Evolutionary conservation across 306 rosid species (phyloP).

Genomic region (apple (Malus domestica)): DNA sequence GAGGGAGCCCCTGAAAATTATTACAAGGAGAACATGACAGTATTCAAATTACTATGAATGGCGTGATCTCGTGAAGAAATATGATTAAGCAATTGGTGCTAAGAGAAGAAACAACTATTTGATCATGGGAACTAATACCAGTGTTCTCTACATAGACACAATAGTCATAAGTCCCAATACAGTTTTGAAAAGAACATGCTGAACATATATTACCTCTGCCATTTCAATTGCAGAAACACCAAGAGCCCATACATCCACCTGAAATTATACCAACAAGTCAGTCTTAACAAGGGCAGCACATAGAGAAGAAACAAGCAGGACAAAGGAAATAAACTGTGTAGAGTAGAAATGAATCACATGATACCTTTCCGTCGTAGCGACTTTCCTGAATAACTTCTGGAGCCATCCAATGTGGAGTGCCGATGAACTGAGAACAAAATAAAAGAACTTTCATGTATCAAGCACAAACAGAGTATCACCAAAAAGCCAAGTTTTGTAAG

Average conservation of each 20-base stretch:
- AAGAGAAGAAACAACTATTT: slow-evolving; percentile 5
- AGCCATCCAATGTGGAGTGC: slow-evolving; percentile 99
- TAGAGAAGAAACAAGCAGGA: slow-evolving; percentile 6
- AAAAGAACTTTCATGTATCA: slow-evolving; percentile 18
- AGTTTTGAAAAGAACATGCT: neutral
- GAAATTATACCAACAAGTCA: neutral
- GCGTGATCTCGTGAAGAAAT: neutral
- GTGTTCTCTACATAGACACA: neutral
- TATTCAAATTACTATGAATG: neutral
- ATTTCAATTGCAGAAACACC: slow-evolving; percentile 99
- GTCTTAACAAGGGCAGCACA: neutral
- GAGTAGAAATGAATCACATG: neutral
- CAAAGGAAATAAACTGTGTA: slow-evolving; percentile 12
- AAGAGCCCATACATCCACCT: slow-evolving; percentile 99
- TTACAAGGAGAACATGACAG: slow-evolving; percentile 5
- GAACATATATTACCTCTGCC: slow-evolving; percentile 76
- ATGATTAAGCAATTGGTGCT: neutral
- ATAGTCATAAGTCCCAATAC: neutral
- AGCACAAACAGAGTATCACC: slow-evolving; percentile 5
- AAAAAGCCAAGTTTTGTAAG: neutral
- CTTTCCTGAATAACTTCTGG: slow-evolving; percentile 99
- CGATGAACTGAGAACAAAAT: slow-evolving; percentile 70
- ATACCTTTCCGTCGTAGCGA: slow-evolving; percentile 97
- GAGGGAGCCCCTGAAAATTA: slow-evolving; percentile 91
- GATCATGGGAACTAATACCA: neutral